phyloP scores from a whole-genome alignment of 2,329 filamentous ascomycete genomes.

The Allantophomopsis cytisporea region DNA sequence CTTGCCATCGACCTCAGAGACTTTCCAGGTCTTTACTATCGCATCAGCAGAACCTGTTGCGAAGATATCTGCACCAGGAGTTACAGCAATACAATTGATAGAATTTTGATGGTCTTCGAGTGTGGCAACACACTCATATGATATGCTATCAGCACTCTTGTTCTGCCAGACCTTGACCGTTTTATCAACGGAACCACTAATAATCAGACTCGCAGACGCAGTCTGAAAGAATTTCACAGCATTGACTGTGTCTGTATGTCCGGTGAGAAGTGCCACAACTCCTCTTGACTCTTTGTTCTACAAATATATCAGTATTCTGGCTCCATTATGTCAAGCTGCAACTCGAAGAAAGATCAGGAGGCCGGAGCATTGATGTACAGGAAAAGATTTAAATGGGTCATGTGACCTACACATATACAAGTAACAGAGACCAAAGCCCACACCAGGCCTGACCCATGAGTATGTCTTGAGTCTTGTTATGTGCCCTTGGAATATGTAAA shows the following conservation, averaged over 20 bases:
- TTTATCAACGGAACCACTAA: constrained; percentile 75
- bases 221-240: constrained; percentile 62
- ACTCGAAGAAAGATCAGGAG: no score
- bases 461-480: no score
- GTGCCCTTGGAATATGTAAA: no score
- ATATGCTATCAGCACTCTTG: constrained; percentile 12
- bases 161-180: constrained; percentile 57
- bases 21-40: constrained; percentile 55
- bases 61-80: constrained; percentile 28
- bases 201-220: constrained; percentile 40
- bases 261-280: constrained; percentile 52
- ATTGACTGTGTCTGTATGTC: constrained; percentile 71
- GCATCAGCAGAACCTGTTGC: constrained; percentile 75
- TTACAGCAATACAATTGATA: constrained; percentile 52
- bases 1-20: constrained; percentile 25
- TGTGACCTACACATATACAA: no score
- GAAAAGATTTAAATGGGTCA: no score
- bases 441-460: no score
- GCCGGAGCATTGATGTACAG: no score
- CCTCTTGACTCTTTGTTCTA: constrained; percentile 28
- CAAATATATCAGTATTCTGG: no score
- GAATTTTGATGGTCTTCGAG: constrained; percentile 57
- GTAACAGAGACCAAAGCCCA: no score
- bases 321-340: no score
- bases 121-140: constrained; percentile 31